Conservation (phyloP, 495 filamentous ascomycete species). For the Podospora conica region DNA sequence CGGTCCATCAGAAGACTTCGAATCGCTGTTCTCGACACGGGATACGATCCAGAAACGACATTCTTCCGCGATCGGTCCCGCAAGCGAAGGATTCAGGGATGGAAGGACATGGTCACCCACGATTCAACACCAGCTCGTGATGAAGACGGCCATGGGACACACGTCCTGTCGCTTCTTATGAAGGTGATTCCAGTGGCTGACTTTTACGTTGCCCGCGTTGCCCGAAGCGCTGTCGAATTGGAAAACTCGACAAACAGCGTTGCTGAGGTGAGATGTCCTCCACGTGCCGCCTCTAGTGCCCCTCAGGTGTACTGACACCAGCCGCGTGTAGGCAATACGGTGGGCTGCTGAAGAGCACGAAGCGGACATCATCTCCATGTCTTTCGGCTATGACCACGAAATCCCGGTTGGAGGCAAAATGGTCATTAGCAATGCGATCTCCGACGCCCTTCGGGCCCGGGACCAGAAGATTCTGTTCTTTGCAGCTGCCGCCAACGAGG, state of each 20-base stretch:
- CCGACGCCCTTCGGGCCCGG: neutral
- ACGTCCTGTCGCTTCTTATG: slow-evolving; percentile 6
- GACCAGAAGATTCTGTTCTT: slow-evolving; percentile 6
- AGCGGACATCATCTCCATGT: slow-evolving; percentile 10
- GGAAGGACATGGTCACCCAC: neutral
- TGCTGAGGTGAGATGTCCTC: neutral
- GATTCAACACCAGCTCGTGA: neutral
- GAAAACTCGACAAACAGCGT: neutral
- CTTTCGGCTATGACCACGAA: slow-evolving; percentile 2
- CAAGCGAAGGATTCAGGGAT: neutral
- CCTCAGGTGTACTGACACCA: neutral
- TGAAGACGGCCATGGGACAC: slow-evolving; percentile 5
- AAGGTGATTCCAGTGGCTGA: slow-evolving; percentile 1
- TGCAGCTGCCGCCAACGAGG: neutral
- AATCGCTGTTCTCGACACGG: slow-evolving; percentile 2
- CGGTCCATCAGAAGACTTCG: neutral
- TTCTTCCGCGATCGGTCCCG: neutral
- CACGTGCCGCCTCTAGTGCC: neutral
- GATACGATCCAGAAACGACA: neutral
- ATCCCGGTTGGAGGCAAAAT: neutral
- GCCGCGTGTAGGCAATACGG: neutral
- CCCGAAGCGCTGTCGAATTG: neutral
- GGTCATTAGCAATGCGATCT: slow-evolving; percentile 3
- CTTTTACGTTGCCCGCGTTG: neutral
- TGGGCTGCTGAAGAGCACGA: neutral